A percentile compares a stretch with the other conserved stretches of the same genome.
Evolutionary conservation across 1,139 yeast genomes (phyloP).

Genomic region (Suzukiozyma palmioleophila): DNA sequence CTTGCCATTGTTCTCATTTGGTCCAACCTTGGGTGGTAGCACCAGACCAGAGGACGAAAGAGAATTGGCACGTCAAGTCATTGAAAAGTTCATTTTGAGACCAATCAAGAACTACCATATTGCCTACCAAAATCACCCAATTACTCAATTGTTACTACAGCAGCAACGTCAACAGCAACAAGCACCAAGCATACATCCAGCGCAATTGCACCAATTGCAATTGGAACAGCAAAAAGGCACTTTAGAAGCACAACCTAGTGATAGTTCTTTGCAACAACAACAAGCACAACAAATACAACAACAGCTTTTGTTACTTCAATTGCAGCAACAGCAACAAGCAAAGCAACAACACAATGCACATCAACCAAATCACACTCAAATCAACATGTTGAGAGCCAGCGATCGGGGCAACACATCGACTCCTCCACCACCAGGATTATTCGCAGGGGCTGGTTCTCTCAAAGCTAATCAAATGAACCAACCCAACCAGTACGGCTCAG

Average conservation of each 20-base stretch:
- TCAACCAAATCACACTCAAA: slow-evolving; percentile 20
- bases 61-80: slow-evolving; percentile 36
- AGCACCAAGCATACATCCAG: slow-evolving; percentile 15
- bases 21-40: slow-evolving; percentile 10
- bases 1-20: slow-evolving; percentile 41
- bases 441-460: slow-evolving; percentile 17
- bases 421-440: slow-evolving; percentile 45
- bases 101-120: slow-evolving; percentile 46
- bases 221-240: slow-evolving; percentile 25
- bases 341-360: slow-evolving; percentile 14
- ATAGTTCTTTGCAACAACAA: slow-evolving; percentile 9
- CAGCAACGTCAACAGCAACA: slow-evolving; percentile 24
- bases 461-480: slow-evolving; percentile 10
- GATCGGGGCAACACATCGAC: slow-evolving; percentile 35
- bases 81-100: slow-evolving; percentile 38
- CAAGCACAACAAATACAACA: slow-evolving; percentile 16
- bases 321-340: slow-evolving; percentile 12
- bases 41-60: slow-evolving; percentile 34
- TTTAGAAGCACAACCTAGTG: slow-evolving; percentile 16
- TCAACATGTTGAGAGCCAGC: slow-evolving; percentile 27
- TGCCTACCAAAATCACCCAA: slow-evolving; percentile 46
- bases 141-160: slow-evolving; percentile 33
- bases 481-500: slow-evolving; percentile 13
- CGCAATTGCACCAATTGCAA: slow-evolving; percentile 25
- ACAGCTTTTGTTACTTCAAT: slow-evolving; percentile 4